Evolutionary conservation across 164 flowering plant genomes (phyloP).

Genomic region (Echeveria elegans): DNA sequence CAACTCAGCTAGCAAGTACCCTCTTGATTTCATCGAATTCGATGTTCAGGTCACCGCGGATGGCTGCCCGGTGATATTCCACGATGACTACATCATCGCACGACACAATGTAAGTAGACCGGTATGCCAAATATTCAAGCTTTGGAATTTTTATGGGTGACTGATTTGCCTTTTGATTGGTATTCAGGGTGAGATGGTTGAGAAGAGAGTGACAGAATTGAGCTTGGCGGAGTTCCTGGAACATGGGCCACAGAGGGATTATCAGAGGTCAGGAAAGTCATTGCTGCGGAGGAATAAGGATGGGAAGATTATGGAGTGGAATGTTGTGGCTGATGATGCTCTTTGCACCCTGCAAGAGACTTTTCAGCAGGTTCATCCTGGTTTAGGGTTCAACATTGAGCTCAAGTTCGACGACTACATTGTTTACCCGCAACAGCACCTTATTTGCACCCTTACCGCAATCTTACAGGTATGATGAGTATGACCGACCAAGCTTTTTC

Average conservation of each 20-base stretch:
- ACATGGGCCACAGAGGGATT: conserved; percentile 25
- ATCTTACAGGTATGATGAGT: conserved; percentile 47
- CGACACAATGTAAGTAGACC: conserved; percentile 35
- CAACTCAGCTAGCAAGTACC: conserved; percentile 44
- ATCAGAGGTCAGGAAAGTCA: conserved; percentile 20
- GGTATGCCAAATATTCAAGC: not conserved
- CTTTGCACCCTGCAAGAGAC: conserved; percentile 29
- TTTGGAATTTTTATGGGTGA: not conserved
- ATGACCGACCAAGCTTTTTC: not conserved
- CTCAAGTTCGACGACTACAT: conserved; percentile 76
- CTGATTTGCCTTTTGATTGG: not conserved
- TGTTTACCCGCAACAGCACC: conserved; percentile 40
- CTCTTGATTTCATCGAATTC: conserved; percentile 67
- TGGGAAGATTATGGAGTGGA: conserved; percentile 30
- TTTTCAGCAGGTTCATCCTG: conserved; percentile 41
- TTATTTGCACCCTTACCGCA: conserved; percentile 38
- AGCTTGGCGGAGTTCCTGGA: conserved; percentile 22
- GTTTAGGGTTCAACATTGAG: conserved; percentile 84
- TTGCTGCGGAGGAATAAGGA: conserved; percentile 26
- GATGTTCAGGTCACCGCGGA: conserved; percentile 92
- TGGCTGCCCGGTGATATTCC: conserved; percentile 72
- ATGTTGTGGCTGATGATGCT: conserved; percentile 25
- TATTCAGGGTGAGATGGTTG: conserved; percentile 21
- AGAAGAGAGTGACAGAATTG: conserved; percentile 28
- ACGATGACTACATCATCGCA: conserved; percentile 58